These are phyloP conservation scores for Macrolepiota dolichaula DNA, from an alignment of 768 basidiomycete genomes.

Conservation along the genomic window DNA sequence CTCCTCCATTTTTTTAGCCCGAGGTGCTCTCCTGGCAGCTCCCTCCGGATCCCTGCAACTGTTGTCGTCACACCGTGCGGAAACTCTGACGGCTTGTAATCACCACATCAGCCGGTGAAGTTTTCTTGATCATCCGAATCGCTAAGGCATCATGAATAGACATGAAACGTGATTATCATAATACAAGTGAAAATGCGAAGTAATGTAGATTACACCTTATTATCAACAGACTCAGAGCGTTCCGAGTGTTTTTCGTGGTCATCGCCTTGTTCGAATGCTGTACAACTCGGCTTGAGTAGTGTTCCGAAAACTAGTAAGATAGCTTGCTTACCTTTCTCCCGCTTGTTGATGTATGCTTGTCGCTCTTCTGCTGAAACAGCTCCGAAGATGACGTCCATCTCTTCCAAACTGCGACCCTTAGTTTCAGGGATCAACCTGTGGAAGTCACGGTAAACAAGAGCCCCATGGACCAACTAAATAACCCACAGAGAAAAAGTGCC, in stretches of 20 bases:
- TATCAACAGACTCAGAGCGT: slow-evolving; percentile 12
- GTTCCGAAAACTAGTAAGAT: background rate
- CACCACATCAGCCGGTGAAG: background rate
- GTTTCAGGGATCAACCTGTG: slow-evolving; percentile 58
- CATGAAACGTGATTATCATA: background rate
- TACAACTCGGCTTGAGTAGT: background rate
- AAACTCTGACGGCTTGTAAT: background rate
- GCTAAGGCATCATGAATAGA: background rate
- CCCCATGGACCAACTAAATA: background rate
- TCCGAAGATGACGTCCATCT: slow-evolving; percentile 56
- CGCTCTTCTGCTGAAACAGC: slow-evolving; percentile 53
- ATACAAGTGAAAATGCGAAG: background rate
- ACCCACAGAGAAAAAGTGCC: slow-evolving; percentile 61
- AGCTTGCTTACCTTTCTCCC: slow-evolving; percentile 29
- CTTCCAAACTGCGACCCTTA: slow-evolving; percentile 53
- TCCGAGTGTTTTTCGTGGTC: slow-evolving; percentile 2
- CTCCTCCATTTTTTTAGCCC: too few species aligned
- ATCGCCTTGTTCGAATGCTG: slow-evolving; percentile 13
- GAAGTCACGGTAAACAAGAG: background rate
- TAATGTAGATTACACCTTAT: slow-evolving; percentile 1
- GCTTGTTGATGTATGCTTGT: slow-evolving; percentile 45
- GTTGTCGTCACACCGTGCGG: too few species aligned
- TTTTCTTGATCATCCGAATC: too few species aligned
- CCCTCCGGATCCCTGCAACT: too few species aligned
- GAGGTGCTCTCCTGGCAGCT: too few species aligned